phyloP scores from a whole-genome alignment of 2,329 filamentous ascomycete genomes.

The Colletotrichum noveboracense region DNA sequence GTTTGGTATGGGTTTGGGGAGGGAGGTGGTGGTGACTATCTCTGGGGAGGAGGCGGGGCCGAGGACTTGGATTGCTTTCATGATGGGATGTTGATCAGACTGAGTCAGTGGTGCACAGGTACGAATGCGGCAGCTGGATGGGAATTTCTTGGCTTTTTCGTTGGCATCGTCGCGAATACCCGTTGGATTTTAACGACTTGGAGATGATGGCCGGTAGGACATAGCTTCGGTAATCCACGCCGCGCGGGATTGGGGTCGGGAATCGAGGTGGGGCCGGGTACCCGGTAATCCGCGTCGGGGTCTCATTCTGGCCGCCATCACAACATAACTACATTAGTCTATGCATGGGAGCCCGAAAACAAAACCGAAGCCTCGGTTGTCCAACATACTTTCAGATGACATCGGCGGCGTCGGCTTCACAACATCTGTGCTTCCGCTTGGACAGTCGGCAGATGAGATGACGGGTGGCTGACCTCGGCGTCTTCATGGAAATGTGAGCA shows the following conservation, averaged over 20 bases:
- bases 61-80: slow-evolving; percentile 38
- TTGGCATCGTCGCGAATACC: too few relatives aligned
- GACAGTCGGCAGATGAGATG: not conserved
- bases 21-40: slow-evolving; percentile 15
- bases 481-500: rapidly evolving
- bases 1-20: slow-evolving; percentile 24
- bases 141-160: too few relatives aligned
- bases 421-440: not conserved
- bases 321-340: rapidly evolving
- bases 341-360: rapidly evolving
- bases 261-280: not conserved
- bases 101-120: too few relatives aligned
- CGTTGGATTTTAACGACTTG: too few relatives aligned
- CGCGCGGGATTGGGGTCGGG: not conserved
- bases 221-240: not conserved
- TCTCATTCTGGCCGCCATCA: not conserved
- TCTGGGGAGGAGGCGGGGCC: slow-evolving; percentile 26
- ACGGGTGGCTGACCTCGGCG: not conserved
- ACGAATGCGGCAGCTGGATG: too few relatives aligned
- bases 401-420: not conserved
- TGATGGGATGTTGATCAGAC: not conserved
- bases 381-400: not conserved
- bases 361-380: not conserved
- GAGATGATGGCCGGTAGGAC: rapidly evolving
- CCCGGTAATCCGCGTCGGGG: not conserved